A percentile compares a stretch with the other conserved stretches of the same genome.
Conservation (phyloP, 2,329 filamentous ascomycete species). For the Alternaria sp. region DNA sequence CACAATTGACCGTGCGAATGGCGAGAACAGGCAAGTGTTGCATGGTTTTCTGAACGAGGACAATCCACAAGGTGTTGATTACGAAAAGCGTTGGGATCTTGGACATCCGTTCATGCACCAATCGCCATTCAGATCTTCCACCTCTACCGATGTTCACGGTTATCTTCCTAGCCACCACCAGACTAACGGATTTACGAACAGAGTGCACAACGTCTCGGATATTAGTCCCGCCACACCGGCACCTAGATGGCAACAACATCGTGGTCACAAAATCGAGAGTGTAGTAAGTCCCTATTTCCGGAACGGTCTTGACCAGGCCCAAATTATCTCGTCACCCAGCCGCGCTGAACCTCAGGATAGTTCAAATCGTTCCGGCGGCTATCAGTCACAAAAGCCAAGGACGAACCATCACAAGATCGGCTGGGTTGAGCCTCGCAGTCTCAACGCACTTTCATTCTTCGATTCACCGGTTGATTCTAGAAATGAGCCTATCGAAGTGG, state of each 20-base stretch:
- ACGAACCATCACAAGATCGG: constrained; percentile 9
- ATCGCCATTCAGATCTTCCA: constrained; percentile 16
- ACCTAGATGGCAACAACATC: constrained; percentile 19
- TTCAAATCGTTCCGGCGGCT: constrained; percentile 38
- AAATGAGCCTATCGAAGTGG: constrained; percentile 24
- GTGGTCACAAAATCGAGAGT: constrained; percentile 31
- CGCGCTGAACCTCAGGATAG: constrained; percentile 40
- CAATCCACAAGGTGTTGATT: background rate
- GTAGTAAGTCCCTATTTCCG: constrained; percentile 54
- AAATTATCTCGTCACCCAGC: constrained; percentile 17
- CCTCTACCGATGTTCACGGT: constrained; percentile 5
- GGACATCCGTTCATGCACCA: constrained; percentile 32
- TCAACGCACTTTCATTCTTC: constrained; percentile 50
- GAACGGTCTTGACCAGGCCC: constrained; percentile 26
- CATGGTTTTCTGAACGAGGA: constrained; percentile 1
- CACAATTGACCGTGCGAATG: background rate
- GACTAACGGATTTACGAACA: constrained; percentile 11
- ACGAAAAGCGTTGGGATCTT: constrained; percentile 19
- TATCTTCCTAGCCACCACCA: constrained; percentile 12
- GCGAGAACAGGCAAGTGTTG: constrained; percentile 5
- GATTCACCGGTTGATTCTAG: constrained; percentile 36
- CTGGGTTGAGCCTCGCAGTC: constrained; percentile 35
- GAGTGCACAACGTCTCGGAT: constrained; percentile 9
- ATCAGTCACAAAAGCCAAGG: constrained; percentile 33
- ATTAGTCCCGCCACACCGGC: constrained; percentile 21